Base-by-base conservation (phyloP, 169 alveolate species). In the Plasmodium inui region DNA sequence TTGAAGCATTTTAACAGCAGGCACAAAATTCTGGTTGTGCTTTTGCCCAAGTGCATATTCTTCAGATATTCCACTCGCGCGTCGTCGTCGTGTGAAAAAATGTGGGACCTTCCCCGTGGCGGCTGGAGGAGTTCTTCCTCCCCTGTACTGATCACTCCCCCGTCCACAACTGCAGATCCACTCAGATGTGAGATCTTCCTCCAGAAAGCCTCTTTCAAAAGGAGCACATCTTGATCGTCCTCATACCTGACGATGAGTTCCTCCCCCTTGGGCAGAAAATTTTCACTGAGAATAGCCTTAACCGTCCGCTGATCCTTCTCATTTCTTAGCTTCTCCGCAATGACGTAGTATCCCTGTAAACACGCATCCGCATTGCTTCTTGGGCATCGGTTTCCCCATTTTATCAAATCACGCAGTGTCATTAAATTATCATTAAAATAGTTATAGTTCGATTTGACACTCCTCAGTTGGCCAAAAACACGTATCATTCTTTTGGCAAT, bases 321-420 rank as follows among this genome's bases (percentile, higher is more conserved):
- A 83, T 97, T 96, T n/a, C 99, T 94, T 70, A 98, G 95, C 92
- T 98, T 97, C 96, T 99, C 99, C n/a, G 98, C 99, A 37, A 98
- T 96, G 74, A 99, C 95, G 91, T 97, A 97, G 96, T 97, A 98
- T 0, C 99, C 99, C 93, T 98, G 98, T 70, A 97, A 85, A 1
- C 98, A 98, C 71, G 98, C 96, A 53, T 97, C 98, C 82, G 91
- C 94, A 74, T 96, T 96, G 61, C 93, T 96, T 67, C 80, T 97
- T 71, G 98, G 98, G 55, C 96, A 95, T 84, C 99, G 96, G 67
- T 98, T 97, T 8, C 99, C 99, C 99, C 99, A 99, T 92, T 99
- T 98, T n/a, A 99, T 97, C 76, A 99, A 96, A 95, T 99, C 99
- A 93, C 99, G 97, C 26, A 99, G 97, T 0, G 99, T 99, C 95